Base-by-base conservation (phyloP, 1,284 basidiomycete genomes). In the Chondrostereum purpureum region DNA sequence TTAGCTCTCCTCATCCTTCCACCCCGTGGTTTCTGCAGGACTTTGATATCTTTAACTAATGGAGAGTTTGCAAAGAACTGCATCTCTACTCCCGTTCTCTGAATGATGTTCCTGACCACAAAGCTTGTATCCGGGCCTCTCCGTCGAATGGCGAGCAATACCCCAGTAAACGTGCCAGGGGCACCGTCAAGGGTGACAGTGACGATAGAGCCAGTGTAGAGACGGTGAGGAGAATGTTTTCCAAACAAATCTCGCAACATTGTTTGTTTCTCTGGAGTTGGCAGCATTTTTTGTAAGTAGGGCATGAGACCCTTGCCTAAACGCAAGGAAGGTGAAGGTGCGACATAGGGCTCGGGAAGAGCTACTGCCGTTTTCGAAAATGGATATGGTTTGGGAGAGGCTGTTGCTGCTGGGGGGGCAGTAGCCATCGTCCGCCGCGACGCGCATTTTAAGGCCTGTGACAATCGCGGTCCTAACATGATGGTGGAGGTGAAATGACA, bases 11-110 rank as follows among this genome's bases (percentile, higher is more conserved):
- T 69, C 70, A 83, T 78, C 55, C 77, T 67, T 50, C 73, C 73
- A 60, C 71, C 75, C 13, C 73, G 77, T 42, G 74, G 81, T 52
- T 67, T 69, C 65, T 78, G 75, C 45, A 86, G 62, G 43, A 95
- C 69, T 65, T 82, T 83, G 63, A 96, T 85, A 47, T 85, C 80
- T 72, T 90, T 92, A 64, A 96, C 61, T 61, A 88, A 77, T 21
- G 93, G 92, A 43, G 83, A 87, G 59, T 79, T 82, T 50, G 85
- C 79, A 60, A 84, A 91, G 67, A 90, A 89, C 58, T 84, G 85
- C 83, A 91, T 85, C 70, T 96, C 92, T 27, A 94, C 84, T 13
- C 92, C 92, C 8, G 85, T 89, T 53, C 88, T 76, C 56, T 91
- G 87, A 47, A 96, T 77, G 54, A 95, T 77, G 66, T 95, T 96